Conservation (phyloP, 805 yeast species). For the Candida silvatica region DNA sequence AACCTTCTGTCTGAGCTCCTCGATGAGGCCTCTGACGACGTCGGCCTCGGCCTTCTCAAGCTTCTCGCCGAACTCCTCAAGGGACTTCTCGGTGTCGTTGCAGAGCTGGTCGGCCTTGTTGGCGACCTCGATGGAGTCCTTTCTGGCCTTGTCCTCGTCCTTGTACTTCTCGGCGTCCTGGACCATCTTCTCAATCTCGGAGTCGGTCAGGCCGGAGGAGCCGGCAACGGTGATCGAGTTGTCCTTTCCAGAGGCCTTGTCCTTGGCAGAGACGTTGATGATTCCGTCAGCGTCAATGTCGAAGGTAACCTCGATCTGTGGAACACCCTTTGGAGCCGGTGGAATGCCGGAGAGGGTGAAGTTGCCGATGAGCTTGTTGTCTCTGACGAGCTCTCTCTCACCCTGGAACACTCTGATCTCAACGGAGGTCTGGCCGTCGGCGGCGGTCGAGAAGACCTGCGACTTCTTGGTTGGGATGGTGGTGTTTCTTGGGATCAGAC, state of each 20-base stretch:
- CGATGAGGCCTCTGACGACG: slow-evolving; percentile 43
- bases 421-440: slow-evolving; percentile 93
- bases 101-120: slow-evolving; percentile 71
- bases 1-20: slow-evolving; percentile 54
- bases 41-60: slow-evolving; percentile 41
- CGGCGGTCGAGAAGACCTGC: slow-evolving; percentile 93
- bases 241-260: slow-evolving; percentile 69
- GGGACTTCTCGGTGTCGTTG: slow-evolving; percentile 82
- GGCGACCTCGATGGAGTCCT: slow-evolving; percentile 61
- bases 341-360: slow-evolving; percentile 92
- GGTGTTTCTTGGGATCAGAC: slow-evolving; percentile 86
- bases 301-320: slow-evolving; percentile 89
- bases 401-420: slow-evolving; percentile 99
- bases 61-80: slow-evolving; percentile 65
- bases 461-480: slow-evolving; percentile 96
- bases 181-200: slow-evolving; percentile 55
- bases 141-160: slow-evolving; percentile 48
- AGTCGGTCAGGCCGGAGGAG: slow-evolving; percentile 59
- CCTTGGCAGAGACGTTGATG: slow-evolving; percentile 74
- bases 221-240: slow-evolving; percentile 69
- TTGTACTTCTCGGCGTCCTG: slow-evolving; percentile 59
- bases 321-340: slow-evolving; percentile 92
- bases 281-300: slow-evolving; percentile 96
- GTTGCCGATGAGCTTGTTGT: slow-evolving; percentile 96
- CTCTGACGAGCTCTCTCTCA: slow-evolving; percentile 97